Evolutionary conservation across 129 eudicot genomes (phyloP), one percentile per base, ranked within the genome.

Genomic region (Flaveria sonorensis): DNA sequence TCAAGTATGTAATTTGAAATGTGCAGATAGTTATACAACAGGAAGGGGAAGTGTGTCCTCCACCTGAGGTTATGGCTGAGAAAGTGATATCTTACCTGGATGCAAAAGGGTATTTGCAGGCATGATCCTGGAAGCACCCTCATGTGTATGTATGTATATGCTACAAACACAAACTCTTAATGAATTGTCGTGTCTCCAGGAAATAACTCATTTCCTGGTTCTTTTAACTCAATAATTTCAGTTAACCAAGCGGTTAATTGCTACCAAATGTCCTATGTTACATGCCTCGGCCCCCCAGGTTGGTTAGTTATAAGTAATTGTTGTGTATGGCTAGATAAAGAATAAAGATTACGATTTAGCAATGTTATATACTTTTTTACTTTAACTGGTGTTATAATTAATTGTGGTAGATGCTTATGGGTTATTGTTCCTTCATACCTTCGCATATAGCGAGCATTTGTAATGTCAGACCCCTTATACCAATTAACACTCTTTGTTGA

Each of bases 61-160:
- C 96, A 51, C 98, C 98, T 28, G 69, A 75, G 60, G 86, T 82
- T 62, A 80, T 85, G 92, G 97, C 97, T 43, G 88, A 88, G 55
- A 72, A 76, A 60, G 96, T 93, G 74, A 71, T 90, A 47, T 85
- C 87, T 7, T 90, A 87, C 83, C 77, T 93, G 84, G 95, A 88
- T 21, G 84, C 68, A 79, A 87, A 93, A 26, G 98, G 97, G 18
- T 90, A 93, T 76, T 82, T 93, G 79, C 69, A 81, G 53, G 88
- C 97, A 32, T 88, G 81, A 79, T 67, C 60, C 10, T 19, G 63
- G 18, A 26, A 73, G 19, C 68, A 26, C 18, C 42, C 19, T 26
- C 68, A 61, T 61, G 42, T 61, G 68, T 61, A 26, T 61, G 68
- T 61, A 26, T 61, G 67, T 61, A 61, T 61, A 61, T 61, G 40